A percentile compares a stretch with the other conserved stretches of the same genome.
Evolutionary conservation across 2,329 filamentous ascomycete genomes (phyloP).

Genomic region (Penicillium palitans): DNA sequence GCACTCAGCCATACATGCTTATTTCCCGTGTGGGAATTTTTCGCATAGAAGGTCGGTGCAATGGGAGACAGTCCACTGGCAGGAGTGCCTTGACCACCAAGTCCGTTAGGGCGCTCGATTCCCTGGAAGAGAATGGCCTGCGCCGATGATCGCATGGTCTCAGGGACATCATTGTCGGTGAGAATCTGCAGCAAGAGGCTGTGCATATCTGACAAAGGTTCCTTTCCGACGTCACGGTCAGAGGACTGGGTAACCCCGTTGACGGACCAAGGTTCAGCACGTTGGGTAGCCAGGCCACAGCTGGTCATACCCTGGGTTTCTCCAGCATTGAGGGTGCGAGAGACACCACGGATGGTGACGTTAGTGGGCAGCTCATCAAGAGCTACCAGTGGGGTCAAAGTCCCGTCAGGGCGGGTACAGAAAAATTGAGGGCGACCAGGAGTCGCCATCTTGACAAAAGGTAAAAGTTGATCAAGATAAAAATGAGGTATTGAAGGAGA

Average conservation of each 20-base stretch:
- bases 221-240: slow-evolving; percentile 1
- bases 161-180: slow-evolving; percentile 22
- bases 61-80: background rate
- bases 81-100: background rate
- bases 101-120: background rate
- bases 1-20: background rate
- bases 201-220: slow-evolving; percentile 19
- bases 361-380: slow-evolving; percentile 47
- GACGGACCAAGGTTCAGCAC: slow-evolving; percentile 38
- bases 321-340: slow-evolving; percentile 36
- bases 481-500: background rate
- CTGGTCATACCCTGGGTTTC: slow-evolving; percentile 48
- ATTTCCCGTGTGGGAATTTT: background rate
- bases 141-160: slow-evolving; percentile 24
- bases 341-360: slow-evolving; percentile 39
- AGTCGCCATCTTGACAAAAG: slow-evolving; percentile 22
- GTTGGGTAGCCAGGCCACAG: slow-evolving; percentile 37
- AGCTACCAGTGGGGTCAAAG: slow-evolving; percentile 45
- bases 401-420: slow-evolving; percentile 43
- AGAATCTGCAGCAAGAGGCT: slow-evolving; percentile 23
- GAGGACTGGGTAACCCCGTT: slow-evolving; percentile 22
- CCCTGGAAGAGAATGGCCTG: slow-evolving; percentile 15
- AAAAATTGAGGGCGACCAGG: slow-evolving; percentile 44
- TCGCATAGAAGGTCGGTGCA: background rate
- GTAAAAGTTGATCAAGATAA: background rate